Evolutionary conservation across 2,329 filamentous ascomycete genomes (phyloP).

Genomic region (Aspergillus puulaauensis): DNA sequence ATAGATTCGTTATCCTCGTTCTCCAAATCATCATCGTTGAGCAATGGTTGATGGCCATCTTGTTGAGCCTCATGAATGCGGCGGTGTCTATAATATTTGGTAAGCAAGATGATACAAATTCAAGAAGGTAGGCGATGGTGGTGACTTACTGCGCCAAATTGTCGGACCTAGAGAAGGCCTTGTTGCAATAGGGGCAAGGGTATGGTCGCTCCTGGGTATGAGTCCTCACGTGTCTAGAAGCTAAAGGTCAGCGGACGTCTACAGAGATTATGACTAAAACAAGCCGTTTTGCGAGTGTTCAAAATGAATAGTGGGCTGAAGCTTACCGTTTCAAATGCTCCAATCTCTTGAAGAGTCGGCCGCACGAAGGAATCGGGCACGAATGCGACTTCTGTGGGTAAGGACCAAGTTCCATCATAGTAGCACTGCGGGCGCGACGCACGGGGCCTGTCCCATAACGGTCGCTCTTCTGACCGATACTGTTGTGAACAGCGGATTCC

Average conservation of each 20-base stretch:
- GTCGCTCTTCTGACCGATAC: conserved; percentile 58
- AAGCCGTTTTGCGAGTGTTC: conserved; percentile 19
- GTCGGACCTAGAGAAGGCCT: conserved; percentile 97
- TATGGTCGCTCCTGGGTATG: conserved; percentile 99
- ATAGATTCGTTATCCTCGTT: conserved; percentile 84
- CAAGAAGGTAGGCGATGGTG: not conserved
- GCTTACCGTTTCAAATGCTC: conserved; percentile 98
- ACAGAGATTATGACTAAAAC: conserved; percentile 42
- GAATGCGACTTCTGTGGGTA: conserved; percentile 98
- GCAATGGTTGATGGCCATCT: conserved; percentile 50
- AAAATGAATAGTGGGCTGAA: conserved; percentile 26
- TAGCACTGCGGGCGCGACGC: conserved; percentile 87
- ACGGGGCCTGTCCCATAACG: conserved; percentile 65
- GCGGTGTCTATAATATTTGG: conserved; percentile 55
- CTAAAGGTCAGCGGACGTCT: conserved; percentile 52
- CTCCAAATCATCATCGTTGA: conserved; percentile 78
- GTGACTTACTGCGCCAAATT: conserved; percentile 89
- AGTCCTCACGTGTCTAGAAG: conserved; percentile 89
- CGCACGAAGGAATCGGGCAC: conserved; percentile 97
- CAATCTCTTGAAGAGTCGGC: conserved; percentile 95
- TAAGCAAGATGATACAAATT: conserved; percentile 31
- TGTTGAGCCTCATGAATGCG: conserved; percentile 77
- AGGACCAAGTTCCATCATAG: conserved; percentile 92
- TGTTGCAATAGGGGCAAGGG: conserved; percentile 95
- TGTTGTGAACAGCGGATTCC: conserved; percentile 55